Evolutionary conservation across 345 rosid species (phyloP).

Genomic region (Rhodamnia argentea): DNA sequence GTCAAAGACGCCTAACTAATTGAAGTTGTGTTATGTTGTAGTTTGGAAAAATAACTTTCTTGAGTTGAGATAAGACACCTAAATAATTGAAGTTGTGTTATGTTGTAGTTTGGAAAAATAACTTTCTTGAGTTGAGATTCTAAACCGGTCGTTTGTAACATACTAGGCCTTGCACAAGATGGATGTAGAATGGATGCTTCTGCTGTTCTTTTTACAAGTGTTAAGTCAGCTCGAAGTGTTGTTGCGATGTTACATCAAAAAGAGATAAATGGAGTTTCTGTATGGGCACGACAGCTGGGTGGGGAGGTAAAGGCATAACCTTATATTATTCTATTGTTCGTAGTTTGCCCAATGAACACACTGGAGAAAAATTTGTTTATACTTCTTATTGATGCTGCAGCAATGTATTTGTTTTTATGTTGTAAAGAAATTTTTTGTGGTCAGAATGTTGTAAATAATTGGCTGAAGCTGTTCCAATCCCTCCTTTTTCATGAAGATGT

Average conservation of each 20-base stretch:
- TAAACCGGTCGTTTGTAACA: background rate
- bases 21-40: background rate
- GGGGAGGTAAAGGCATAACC: slow-evolving; percentile 54
- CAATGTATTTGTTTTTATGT: background rate
- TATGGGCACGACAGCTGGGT: slow-evolving; percentile 98
- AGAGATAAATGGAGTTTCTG: slow-evolving; percentile 43
- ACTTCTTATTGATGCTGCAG: background rate
- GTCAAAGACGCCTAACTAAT: background rate
- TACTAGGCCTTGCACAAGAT: slow-evolving; percentile 76
- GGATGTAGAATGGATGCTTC: slow-evolving; percentile 88
- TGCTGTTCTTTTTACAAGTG: slow-evolving; percentile 73
- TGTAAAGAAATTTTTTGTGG: background rate
- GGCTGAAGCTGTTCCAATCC: background rate
- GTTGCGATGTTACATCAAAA: slow-evolving; percentile 60
- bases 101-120: background rate
- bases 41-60: background rate
- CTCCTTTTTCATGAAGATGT: background rate
- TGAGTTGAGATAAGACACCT: background rate
- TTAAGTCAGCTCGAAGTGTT: slow-evolving; percentile 63
- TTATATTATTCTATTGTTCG: background rate
- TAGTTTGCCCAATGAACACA: background rate
- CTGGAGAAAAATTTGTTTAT: background rate
- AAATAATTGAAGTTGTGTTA: background rate
- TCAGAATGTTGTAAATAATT: background rate
- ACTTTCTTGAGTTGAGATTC: slow-evolving; percentile 2